Conservation (phyloP, 1,284 basidiomycete species). For the Cryptococcus amylolentus region DNA sequence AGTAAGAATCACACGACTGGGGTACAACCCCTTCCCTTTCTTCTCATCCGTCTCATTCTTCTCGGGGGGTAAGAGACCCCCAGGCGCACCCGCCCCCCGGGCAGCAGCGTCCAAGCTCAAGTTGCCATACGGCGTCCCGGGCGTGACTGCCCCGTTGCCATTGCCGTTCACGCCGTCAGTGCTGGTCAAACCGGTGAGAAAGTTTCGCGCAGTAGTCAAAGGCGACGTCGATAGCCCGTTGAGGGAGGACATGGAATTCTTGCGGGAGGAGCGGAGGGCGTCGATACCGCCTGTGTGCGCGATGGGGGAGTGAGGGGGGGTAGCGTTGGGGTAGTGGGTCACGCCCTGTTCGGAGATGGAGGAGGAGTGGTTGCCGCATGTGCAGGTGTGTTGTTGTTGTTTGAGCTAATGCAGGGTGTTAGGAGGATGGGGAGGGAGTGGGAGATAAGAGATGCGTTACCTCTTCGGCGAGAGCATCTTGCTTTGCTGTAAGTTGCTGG, state of each 20-base stretch:
- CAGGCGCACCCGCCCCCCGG: conserved; percentile 21
- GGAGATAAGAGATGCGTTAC: conserved; percentile 15
- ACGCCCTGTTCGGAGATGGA: conserved; percentile 3
- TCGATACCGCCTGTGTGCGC: conserved; percentile 22
- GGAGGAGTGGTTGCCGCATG: conserved; percentile 2
- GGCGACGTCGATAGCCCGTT: neutral
- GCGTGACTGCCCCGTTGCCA: neutral
- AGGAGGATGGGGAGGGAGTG: neutral
- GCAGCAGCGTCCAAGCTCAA: conserved; percentile 21
- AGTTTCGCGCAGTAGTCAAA: neutral
- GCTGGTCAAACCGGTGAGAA: neutral
- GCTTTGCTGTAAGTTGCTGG: conserved; percentile 33
- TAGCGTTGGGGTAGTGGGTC: conserved; percentile 3
- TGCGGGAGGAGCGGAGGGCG: conserved; percentile 18
- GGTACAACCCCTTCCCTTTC: conserved; percentile 31
- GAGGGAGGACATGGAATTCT: neutral
- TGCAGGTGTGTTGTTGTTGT: conserved; percentile 4
- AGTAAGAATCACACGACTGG: conserved; percentile 37
- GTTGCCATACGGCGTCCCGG: conserved; percentile 29
- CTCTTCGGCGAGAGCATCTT: conserved; percentile 35
- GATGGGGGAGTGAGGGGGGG: conserved; percentile 11
- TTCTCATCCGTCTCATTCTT: conserved; percentile 17
- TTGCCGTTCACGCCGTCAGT: neutral
- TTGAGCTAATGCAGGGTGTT: conserved; percentile 2
- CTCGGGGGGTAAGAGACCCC: conserved; percentile 17